Conservation (phyloP, 164 flowering plant species). For the Aristolochia californica region DNA sequence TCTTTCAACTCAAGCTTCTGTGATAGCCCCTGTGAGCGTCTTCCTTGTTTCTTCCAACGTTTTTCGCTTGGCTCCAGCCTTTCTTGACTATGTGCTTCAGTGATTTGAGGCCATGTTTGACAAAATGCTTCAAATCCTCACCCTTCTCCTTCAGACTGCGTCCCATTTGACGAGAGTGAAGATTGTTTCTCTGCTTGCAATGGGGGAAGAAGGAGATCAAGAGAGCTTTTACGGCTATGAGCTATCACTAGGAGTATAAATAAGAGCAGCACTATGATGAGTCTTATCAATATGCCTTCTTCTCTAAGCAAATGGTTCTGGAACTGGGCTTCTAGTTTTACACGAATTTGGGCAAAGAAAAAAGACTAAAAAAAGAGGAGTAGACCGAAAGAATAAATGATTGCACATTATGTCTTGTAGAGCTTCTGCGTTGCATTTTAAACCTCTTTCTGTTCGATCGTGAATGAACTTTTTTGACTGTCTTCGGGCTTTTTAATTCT, state of each 20-base stretch:
- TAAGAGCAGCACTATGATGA: too few species aligned
- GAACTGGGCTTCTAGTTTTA: too few species aligned
- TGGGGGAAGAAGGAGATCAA: background rate
- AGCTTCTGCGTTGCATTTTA: too few species aligned
- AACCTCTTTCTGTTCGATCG: too few species aligned
- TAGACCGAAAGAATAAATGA: too few species aligned
- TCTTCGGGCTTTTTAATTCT: too few species aligned
- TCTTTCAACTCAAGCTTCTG: conserved; percentile 1
- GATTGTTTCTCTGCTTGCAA: background rate
- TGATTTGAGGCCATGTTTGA: conserved; percentile 3
- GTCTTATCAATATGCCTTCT: background rate
- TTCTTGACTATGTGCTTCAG: conserved; percentile 8
- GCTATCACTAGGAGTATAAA: background rate
- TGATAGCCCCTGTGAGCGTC: conserved; percentile 1
- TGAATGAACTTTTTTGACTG: too few species aligned
- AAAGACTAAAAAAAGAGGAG: too few species aligned
- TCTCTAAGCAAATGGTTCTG: background rate
- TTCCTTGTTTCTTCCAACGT: conserved; percentile 9
- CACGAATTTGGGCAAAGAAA: too few species aligned
- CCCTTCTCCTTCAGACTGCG: conserved; percentile 9
- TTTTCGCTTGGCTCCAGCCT: conserved; percentile 8
- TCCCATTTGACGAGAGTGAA: background rate
- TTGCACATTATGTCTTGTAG: too few species aligned
- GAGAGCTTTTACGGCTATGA: too few species aligned
- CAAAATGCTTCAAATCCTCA: conserved; percentile 9